Base-by-base conservation (phyloP, 768 basidiomycete species). In the Royoungia palumana region DNA sequence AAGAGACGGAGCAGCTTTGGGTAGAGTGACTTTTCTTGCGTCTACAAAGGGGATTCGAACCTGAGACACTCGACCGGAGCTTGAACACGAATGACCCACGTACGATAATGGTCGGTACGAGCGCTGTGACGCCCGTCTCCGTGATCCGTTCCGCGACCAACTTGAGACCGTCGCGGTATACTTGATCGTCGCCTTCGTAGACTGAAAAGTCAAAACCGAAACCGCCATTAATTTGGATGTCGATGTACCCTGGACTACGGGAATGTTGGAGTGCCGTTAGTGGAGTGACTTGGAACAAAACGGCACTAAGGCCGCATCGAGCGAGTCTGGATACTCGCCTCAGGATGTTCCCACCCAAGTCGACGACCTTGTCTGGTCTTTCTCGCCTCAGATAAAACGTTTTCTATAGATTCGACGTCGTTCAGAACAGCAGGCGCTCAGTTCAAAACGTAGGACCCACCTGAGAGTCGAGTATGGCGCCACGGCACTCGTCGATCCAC, bases 211-310 rank as follows among this genome's bases (percentile, higher is more conserved):
- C 89, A 61, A 91, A 88, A 25, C 85, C 83, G 63, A 89, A 93
- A 5, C 83, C 92, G 30, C 93, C 93, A 55, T 95, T 94, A 53
- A 95, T 84, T 60, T 95, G 93, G 16, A 87, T 81, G 68, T 94
- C 93, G 42, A 94, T 77, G 59, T 86, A 79, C 13, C 92, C 92
- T 3, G 92, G 92, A 63, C 89, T 91, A 55, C 14, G 46, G 50
- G 27, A 14, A 21, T 17, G 37, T 57, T 19, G 47, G 38, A 24
- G 22, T 19, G 16, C 20, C 41, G 35, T 59, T 9, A 62, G 57
- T 12, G 59, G 13, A 3, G 59, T 38, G 12, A 50, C 28, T 44
- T 20, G 50, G 19, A 24, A 32, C 13, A 8, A 13, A 30, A 14
- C 30, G 14, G 30, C 12, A 10, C 25, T 9, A 10, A 27, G 25